Evolutionary conservation across 148 eudicot species (phyloP), one percentile per base, ranked within the genome.

Genomic region (Dianthus caryophyllus): DNA sequence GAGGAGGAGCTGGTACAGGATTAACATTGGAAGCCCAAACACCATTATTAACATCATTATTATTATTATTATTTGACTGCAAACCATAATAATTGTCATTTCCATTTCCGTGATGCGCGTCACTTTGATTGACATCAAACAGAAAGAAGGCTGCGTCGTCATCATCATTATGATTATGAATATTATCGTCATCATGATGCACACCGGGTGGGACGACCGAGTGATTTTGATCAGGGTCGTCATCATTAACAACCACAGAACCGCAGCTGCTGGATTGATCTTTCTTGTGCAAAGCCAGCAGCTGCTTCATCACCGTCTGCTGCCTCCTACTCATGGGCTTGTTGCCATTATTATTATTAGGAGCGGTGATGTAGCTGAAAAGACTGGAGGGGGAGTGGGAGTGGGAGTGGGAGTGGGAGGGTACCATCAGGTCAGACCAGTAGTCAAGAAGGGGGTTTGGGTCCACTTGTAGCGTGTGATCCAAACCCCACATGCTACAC

Each of bases 401-500:
- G 38, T 33, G 38, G 38, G 38, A 7, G 38, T 33, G 38, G 38
- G 38, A 7, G 38, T 33, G 38, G n/a, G 69, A 57, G 13, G 75
- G 84, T 1, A 78, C 77, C 71, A 75, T 27, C 20, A 61, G 46
- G 49, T 83, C 77, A 51, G 89, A 73, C 75, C 71, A 79, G 8
- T 65, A 79, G 25, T 52, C 81, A 15, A 52, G 22, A 12, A 67
- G 64, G 33, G 36, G 6, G 12, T n/a, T 6, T 6, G 44, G 8
- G 11, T 73, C 54, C 2, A 63, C 63, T 11, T 66, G 67, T 6
- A 57, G 12, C 4, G 64, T 68, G 29, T 81, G 72, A 70, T 83
- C 81, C 55, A 87, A 6, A 0, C 92, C 88, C 83, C 84, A 86
- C 21, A 52, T 31, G 1, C 85, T 25, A 0, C 90, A 90, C 15